These are phyloP conservation scores for Centaurea solstitialis DNA, from an alignment of 129 eudicot genomes.

Conservation along the genomic window DNA sequence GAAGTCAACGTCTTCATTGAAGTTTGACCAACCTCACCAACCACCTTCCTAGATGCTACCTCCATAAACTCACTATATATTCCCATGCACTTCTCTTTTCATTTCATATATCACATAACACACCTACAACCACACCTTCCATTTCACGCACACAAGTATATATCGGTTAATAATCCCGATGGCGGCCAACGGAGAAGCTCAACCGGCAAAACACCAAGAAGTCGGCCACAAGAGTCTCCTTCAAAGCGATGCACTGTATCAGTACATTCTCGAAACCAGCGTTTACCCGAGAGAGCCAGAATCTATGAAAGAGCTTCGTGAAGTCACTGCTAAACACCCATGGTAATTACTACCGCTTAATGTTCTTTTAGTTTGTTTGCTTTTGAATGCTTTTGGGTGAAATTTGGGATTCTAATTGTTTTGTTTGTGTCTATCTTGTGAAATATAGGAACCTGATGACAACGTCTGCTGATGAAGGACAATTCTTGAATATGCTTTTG, in stretches of 20 bases:
- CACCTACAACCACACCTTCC: background rate
- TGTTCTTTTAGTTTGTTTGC: background rate
- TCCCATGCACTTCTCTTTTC: background rate
- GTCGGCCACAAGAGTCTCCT: slow-evolving; percentile 69
- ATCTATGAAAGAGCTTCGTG: slow-evolving; percentile 54
- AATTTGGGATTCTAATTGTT: background rate
- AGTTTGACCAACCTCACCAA: background rate
- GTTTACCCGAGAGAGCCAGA: slow-evolving; percentile 56
- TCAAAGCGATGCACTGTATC: slow-evolving; percentile 61
- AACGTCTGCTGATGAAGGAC: slow-evolving; percentile 65
- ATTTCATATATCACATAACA: background rate
- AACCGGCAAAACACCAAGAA: slow-evolving; percentile 53
- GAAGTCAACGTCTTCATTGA: background rate
- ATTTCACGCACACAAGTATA: background rate
- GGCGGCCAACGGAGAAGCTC: slow-evolving; percentile 35
- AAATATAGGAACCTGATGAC: slow-evolving; percentile 51
- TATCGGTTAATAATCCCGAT: background rate
- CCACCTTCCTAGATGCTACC: background rate
- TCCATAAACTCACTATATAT: background rate
- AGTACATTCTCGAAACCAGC: slow-evolving; percentile 60
- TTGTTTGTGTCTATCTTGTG: background rate
- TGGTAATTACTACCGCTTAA: slow-evolving; percentile 14
- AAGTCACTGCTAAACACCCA: slow-evolving; percentile 54
- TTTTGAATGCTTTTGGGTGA: background rate
- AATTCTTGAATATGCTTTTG: slow-evolving; percentile 43